These are phyloP conservation scores for Mortierella sp. DNA, from an alignment of 371 early-diverging fungal species.

Conservation along the genomic window DNA sequence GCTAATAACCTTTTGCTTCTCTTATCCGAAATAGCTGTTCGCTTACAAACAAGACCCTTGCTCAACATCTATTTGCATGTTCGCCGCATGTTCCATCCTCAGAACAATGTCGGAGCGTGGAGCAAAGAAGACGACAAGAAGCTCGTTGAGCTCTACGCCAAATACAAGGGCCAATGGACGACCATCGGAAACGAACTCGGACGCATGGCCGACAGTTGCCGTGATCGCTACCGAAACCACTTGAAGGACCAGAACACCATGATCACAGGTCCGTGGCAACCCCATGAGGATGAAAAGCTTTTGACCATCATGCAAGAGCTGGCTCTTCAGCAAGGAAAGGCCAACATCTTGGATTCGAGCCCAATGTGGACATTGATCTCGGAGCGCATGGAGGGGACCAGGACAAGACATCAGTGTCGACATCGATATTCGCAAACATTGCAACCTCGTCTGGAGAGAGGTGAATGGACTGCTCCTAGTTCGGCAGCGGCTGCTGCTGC, in stretches of 20 bases:
- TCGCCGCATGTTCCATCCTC: constrained; percentile 54
- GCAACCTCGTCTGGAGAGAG: constrained; percentile 52
- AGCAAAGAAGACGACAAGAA: constrained; percentile 52
- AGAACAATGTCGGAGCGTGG: constrained; percentile 52
- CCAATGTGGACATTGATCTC: constrained; percentile 47
- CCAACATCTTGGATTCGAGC: constrained; percentile 32
- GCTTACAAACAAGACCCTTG: constrained; percentile 40
- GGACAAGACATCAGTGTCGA: constrained; percentile 46
- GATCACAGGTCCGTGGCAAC: constrained; percentile 32
- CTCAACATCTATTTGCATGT: constrained; percentile 53
- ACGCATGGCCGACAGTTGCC: constrained; percentile 53
- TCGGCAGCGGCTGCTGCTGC: constrained; percentile 47
- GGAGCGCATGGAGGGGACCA: constrained; percentile 44
- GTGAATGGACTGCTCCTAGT: constrained; percentile 53
- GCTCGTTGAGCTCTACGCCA: constrained; percentile 28
- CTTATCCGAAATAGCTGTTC: constrained; percentile 31
- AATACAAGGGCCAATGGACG: constrained; percentile 51
- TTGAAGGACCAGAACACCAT: constrained; percentile 46
- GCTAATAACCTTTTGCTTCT: background rate
- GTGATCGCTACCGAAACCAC: constrained; percentile 50
- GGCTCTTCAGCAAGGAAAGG: constrained; percentile 42
- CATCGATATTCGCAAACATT: constrained; percentile 52
- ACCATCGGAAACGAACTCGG: constrained; percentile 40
- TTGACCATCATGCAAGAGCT: constrained; percentile 47
- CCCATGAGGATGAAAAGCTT: constrained; percentile 42